These are phyloP conservation scores for Medicago lupulina DNA, from an alignment of 306 rosid genomes.

Conservation along the genomic window DNA sequence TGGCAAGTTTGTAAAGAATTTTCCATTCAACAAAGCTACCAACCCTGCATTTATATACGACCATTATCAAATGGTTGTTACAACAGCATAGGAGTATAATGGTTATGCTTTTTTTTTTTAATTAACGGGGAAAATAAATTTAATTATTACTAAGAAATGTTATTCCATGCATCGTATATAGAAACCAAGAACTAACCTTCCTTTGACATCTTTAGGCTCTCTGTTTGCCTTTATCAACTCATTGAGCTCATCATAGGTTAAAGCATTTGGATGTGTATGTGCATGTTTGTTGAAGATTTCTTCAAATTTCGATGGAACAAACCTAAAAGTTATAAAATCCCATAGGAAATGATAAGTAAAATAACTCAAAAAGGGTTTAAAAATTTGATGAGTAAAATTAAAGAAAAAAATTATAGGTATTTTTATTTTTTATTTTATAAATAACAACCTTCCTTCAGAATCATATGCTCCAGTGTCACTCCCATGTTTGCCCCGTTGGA, in stretches of 20 bases:
- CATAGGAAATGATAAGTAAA: not conserved
- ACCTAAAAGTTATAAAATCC: conserved; percentile 39
- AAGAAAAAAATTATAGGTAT: not conserved
- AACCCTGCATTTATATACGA: conserved; percentile 50
- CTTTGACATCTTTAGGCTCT: conserved; percentile 60
- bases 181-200: conserved; percentile 56
- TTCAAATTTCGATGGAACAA: conserved; percentile 71
- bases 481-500: conserved; percentile 62
- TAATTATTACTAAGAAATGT: not conserved
- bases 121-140: not conserved
- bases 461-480: conserved; percentile 79
- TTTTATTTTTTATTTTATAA: not conserved
- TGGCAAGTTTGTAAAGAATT: conserved; percentile 63
- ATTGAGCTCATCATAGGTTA: conserved; percentile 65
- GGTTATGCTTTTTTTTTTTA: not conserved
- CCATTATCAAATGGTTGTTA: not conserved
- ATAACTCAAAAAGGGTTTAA: too few relatives aligned
- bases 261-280: conserved; percentile 53
- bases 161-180: not conserved
- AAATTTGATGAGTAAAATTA: not conserved
- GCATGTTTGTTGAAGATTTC: conserved; percentile 74
- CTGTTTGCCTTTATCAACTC: conserved; percentile 61
- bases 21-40: conserved; percentile 71
- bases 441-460: conserved; percentile 68
- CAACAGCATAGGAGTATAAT: not conserved